Evolutionary conservation across 1,139 yeast genomes (phyloP), one percentile per base, ranked within the genome.

Genomic region (Candida sp.): DNA sequence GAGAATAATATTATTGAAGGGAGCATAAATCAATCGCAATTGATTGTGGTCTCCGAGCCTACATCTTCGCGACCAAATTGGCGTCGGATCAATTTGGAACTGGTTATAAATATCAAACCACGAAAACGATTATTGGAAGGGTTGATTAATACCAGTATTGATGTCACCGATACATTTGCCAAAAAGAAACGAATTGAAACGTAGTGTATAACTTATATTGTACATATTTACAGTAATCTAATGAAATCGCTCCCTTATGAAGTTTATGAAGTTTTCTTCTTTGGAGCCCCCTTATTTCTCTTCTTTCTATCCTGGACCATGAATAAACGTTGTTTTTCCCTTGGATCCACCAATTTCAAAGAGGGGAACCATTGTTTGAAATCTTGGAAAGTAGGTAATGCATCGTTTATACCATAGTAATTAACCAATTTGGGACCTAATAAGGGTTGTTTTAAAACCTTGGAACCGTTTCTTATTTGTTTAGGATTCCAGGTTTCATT

Each of bases 261-360:
- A 15, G 3, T 32, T 37, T 33, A 38, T 5, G 36, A 27, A 38
- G 55, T 50, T 66, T 79, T 81, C 75, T 89, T 89, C 73, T 85
- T 81, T 53, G 96, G 97, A 21, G 96, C 95, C 63, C 96, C 95
- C 67, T 89, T 89, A 62, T 89, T 91, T 79, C 95, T 85, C 77
- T 86, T 84, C 75, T 83, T 85, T 65, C 88, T 75, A 49, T 80
- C 81, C 45, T 73, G 79, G 36, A 82, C 80, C 78, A 83, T 81
- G 49, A 75, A 75, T 50, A 81, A 57, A 62, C 93, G 75, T 63
- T 85, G 82, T 41, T 77, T 81, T 63, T 88, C 96, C 50, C 80
- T 80, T 39, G 87, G 89, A 57, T 87, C 91, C 21, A 78, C 77
- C 56, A 87, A 79, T 45, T 74, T 70, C 56, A 82, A 71, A 47